Percentiles rank a stretch among this genome's conserved stretches.
Conservation (phyloP, 768 basidiomycete genomes). For the Termitomyces sp. region DNA sequence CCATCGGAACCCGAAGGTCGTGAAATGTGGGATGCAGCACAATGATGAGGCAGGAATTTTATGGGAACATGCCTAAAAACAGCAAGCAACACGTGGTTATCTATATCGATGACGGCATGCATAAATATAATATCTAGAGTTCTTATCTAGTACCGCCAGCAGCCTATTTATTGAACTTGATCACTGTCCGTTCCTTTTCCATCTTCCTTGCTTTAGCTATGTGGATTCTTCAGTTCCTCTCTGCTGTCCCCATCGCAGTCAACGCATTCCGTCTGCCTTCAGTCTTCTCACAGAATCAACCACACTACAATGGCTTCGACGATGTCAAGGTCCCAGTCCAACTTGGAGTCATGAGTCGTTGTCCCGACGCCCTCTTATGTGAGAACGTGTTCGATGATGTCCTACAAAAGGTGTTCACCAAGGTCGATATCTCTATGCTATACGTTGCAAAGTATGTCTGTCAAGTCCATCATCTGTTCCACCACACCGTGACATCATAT, state of each 20-base stretch:
- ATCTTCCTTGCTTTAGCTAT: neutral
- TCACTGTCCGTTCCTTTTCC: neutral
- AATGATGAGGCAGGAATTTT: neutral
- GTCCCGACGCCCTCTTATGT: slow-evolving; percentile 81
- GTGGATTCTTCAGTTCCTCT: slow-evolving; percentile 6
- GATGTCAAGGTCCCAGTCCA: slow-evolving; percentile 41
- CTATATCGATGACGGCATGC: slow-evolving; percentile 11
- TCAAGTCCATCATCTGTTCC: neutral
- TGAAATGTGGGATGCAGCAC: slow-evolving; percentile 48
- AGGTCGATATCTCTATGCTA: slow-evolving; percentile 62
- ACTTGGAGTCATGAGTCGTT: slow-evolving; percentile 48
- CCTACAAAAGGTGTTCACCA: slow-evolving; percentile 50
- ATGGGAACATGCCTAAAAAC: too few species aligned
- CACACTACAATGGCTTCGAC: neutral
- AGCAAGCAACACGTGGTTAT: neutral
- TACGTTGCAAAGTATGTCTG: slow-evolving; percentile 69
- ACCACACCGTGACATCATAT: neutral
- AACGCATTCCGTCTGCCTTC: slow-evolving; percentile 4
- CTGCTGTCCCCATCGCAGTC: neutral
- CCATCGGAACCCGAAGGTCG: slow-evolving; percentile 55
- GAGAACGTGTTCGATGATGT: slow-evolving; percentile 75
- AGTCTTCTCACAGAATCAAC: slow-evolving; percentile 3
- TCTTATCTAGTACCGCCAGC: slow-evolving; percentile 2
- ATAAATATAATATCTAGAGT: neutral
- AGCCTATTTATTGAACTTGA: neutral